A percentile compares a stretch with the other conserved stretches of the same genome.
These are phyloP conservation scores for Suillus clintonianus DNA, from an alignment of 768 basidiomycete species.

Conservation along the genomic window DNA sequence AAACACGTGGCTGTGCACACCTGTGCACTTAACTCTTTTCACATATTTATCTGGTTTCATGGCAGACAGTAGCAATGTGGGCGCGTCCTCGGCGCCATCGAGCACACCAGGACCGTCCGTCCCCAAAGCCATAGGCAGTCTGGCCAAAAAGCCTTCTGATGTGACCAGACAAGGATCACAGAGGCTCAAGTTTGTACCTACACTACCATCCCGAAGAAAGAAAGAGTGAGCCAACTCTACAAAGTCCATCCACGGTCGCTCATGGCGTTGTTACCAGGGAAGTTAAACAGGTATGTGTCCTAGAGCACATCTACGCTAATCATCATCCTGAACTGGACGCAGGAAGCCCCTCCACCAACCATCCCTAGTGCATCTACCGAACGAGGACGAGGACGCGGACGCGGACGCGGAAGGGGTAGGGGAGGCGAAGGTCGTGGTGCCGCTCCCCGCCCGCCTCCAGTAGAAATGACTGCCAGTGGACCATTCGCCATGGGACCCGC, in stretches of 20 bases:
- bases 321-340: slow-evolving; percentile 11
- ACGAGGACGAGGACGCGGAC: slow-evolving; percentile 46
- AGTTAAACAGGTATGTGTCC: slow-evolving; percentile 57
- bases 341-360: slow-evolving; percentile 50
- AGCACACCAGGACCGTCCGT: slow-evolving; percentile 18
- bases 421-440: slow-evolving; percentile 55
- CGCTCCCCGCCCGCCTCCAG: slow-evolving; percentile 46
- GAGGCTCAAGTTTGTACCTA: slow-evolving; percentile 81
- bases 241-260: slow-evolving; percentile 10
- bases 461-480: slow-evolving; percentile 83
- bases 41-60: slow-evolving; percentile 10
- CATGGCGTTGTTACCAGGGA: slow-evolving; percentile 45
- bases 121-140: slow-evolving; percentile 72
- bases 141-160: slow-evolving; percentile 70
- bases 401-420: slow-evolving; percentile 51
- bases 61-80: slow-evolving; percentile 4
- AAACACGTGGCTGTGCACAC: not conserved
- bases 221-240: slow-evolving; percentile 54
- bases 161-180: slow-evolving; percentile 73
- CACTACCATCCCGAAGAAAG: slow-evolving; percentile 72
- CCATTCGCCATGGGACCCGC: slow-evolving; percentile 88
- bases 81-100: slow-evolving; percentile 8
- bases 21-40: slow-evolving; percentile 5
- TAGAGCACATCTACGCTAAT: not conserved
- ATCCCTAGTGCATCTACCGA: slow-evolving; percentile 39